phyloP scores from a whole-genome alignment of 192 early-diverging fungal species.

The Coemansia sp. region DNA sequence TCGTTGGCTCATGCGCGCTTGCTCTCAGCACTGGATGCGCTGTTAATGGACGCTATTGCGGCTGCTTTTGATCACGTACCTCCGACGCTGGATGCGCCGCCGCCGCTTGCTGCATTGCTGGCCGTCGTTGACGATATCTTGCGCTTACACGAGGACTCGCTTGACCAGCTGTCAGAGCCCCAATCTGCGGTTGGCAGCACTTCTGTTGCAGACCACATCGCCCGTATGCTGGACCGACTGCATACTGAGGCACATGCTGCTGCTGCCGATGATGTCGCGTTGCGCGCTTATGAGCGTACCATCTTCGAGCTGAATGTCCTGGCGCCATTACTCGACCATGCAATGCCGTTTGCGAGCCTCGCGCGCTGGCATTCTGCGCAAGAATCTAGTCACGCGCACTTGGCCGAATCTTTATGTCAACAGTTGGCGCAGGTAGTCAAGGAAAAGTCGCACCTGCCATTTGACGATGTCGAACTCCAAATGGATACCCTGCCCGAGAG shows the following conservation, averaged over 20 bases:
- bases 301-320: slow-evolving; percentile 41
- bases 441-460: slow-evolving; percentile 26
- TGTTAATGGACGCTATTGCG: slow-evolving; percentile 1
- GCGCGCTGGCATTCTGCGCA: background rate
- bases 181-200: background rate
- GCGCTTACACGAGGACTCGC: slow-evolving; percentile 18
- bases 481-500: background rate
- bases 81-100: slow-evolving; percentile 31
- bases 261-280: background rate
- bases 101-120: slow-evolving; percentile 16
- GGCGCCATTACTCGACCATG: background rate
- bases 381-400: background rate
- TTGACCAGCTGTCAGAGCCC: background rate
- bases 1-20: slow-evolving; percentile 1
- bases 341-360: background rate
- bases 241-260: slow-evolving; percentile 5
- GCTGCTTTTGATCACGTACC: slow-evolving; percentile 21
- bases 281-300: slow-evolving; percentile 24
- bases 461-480: background rate
- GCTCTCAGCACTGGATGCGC: background rate
- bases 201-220: background rate
- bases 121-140: slow-evolving; percentile 16
- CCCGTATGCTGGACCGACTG: background rate
- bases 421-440: slow-evolving; percentile 21
- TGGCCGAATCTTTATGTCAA: slow-evolving; percentile 1